Conservation (phyloP, 2,329 filamentous ascomycete species). For the Trichoderma sp. region DNA sequence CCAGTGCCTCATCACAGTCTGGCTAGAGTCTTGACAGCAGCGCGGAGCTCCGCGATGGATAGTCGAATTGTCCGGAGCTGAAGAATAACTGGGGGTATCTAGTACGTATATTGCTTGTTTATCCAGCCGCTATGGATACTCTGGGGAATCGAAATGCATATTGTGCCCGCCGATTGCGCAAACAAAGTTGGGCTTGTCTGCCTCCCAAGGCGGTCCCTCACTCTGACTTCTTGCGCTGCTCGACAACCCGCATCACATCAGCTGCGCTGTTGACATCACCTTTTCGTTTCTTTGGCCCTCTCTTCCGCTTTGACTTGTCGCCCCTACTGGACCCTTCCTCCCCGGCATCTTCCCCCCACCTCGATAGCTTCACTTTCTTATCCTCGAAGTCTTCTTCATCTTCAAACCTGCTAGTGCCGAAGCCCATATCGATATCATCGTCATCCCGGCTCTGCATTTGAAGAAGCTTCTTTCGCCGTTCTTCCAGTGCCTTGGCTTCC, state of each 20-base stretch:
- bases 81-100: slow-evolving; percentile 10
- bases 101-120: neutral
- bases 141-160: neutral
- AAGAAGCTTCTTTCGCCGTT: slow-evolving; percentile 72
- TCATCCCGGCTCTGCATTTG: slow-evolving; percentile 74
- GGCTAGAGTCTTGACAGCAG: neutral
- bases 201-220: slow-evolving; percentile 5
- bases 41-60: slow-evolving; percentile 16
- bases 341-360: slow-evolving; percentile 59
- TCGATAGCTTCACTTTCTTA: slow-evolving; percentile 63
- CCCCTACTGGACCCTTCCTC: slow-evolving; percentile 41
- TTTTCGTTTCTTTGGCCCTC: slow-evolving; percentile 71
- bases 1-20: neutral
- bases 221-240: slow-evolving; percentile 48
- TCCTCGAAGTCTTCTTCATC: slow-evolving; percentile 83
- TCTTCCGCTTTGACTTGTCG: slow-evolving; percentile 61
- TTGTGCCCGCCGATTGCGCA: neutral
- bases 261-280: slow-evolving; percentile 74
- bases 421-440: slow-evolving; percentile 91
- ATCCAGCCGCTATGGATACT: neutral
- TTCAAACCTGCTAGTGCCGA: slow-evolving; percentile 81
- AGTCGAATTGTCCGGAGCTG: neutral
- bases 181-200: neutral
- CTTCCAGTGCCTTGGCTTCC: slow-evolving; percentile 57
- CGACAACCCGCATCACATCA: slow-evolving; percentile 78